Evolutionary conservation across 257 asterid genomes (phyloP).

Genomic region (Penstemon barbatus): DNA sequence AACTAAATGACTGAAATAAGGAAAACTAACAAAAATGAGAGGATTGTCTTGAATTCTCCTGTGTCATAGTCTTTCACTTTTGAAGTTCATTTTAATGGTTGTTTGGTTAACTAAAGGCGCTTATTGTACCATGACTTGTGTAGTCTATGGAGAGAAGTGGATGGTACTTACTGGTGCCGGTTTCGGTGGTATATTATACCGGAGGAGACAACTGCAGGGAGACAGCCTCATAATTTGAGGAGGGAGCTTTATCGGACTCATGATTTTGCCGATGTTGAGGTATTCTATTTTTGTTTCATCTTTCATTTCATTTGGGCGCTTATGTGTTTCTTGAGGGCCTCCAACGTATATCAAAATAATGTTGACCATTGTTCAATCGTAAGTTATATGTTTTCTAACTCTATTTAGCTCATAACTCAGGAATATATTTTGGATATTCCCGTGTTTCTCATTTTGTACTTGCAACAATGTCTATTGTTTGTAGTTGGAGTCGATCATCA

Average conservation of each 20-base stretch:
- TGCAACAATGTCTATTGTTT: slow-evolving; percentile 22
- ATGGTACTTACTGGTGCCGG: slow-evolving; percentile 76
- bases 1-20: too few relatives aligned
- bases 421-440: too few relatives aligned
- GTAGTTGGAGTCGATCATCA: slow-evolving; percentile 78
- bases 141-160: slow-evolving; percentile 93
- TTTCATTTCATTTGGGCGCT: not conserved
- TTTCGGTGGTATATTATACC: slow-evolving; percentile 85
- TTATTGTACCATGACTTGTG: slow-evolving; percentile 15
- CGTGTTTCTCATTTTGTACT: slow-evolving; percentile 20
- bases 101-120: not conserved
- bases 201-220: slow-evolving; percentile 87
- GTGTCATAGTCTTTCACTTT: too few relatives aligned
- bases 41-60: too few relatives aligned
- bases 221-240: slow-evolving; percentile 89
- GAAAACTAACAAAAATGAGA: too few relatives aligned
- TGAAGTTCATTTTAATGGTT: not conserved
- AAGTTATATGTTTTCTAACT: too few relatives aligned
- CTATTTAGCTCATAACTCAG: too few relatives aligned
- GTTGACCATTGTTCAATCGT: too few relatives aligned
- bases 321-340: not conserved
- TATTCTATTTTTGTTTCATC: slow-evolving; percentile 22
- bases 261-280: slow-evolving; percentile 83
- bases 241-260: slow-evolving; percentile 85
- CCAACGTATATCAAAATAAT: too few relatives aligned